Percentiles rank a stretch among this genome's conserved stretches.
These are phyloP conservation scores for Cordyceps farinosa DNA, from an alignment of 2,329 filamentous ascomycete genomes.

Conservation along the genomic window DNA sequence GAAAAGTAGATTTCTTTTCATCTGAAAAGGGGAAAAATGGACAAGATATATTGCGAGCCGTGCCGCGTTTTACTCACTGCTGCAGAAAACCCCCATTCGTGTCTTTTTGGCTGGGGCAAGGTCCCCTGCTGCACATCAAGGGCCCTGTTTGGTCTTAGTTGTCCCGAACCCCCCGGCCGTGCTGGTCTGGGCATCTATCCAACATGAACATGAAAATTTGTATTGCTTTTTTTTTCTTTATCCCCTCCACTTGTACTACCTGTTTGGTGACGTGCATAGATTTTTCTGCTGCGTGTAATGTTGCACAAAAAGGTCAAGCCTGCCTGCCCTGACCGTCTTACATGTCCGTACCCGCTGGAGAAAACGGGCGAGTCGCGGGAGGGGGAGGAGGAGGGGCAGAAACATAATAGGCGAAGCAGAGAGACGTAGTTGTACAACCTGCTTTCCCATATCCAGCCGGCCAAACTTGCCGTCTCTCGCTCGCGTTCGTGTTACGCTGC, in stretches of 20 bases:
- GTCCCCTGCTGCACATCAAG: background rate
- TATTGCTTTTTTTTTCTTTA: background rate
- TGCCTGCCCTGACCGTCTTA: background rate
- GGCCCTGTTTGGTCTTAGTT: background rate
- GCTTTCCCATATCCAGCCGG: too few relatives aligned
- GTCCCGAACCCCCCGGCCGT: background rate
- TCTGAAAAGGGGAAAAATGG: background rate
- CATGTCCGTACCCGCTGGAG: slow-evolving; percentile 3
- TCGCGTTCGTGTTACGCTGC: background rate
- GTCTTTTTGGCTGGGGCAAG: background rate
- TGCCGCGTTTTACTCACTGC: background rate
- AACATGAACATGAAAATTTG: background rate
- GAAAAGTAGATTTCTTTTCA: background rate
- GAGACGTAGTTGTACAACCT: background rate
- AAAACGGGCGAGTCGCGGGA: background rate
- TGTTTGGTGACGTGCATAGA: slow-evolving; percentile 2
- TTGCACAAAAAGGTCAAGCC: background rate
- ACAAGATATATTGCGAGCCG: background rate
- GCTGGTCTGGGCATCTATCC: background rate
- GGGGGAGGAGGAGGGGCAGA: background rate
- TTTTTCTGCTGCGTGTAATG: background rate
- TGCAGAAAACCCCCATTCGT: background rate
- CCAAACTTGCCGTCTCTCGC: background rate
- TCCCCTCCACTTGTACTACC: background rate
- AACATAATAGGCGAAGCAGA: background rate